Base-by-base conservation (phyloP, 345 rosid species). In the thale cress (Arabidopsis thaliana) region DNA sequence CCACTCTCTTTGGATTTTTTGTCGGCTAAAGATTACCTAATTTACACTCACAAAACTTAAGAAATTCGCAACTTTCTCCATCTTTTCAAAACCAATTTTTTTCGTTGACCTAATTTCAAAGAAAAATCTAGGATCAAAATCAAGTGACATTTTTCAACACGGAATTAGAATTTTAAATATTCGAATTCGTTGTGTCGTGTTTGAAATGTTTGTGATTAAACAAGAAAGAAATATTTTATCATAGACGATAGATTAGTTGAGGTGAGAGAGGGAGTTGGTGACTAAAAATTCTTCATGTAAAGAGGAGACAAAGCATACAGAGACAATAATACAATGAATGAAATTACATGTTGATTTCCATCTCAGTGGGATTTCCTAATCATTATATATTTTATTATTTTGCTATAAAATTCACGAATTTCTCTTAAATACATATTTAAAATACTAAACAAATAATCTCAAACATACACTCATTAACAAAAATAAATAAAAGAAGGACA, bases 231-330 rank as follows among this genome's bases (percentile, higher is more conserved):
- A 57, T 13, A 55, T 23, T 46, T 3, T 8, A 62, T 34, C 7
- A 4, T 5, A 8, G 12, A 61, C 7, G 28, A 59, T 78, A 36
- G 28, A 41, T 65, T 65, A 60, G 73, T 59, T 72, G 77, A 72
- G 44, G 38, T 41, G 67, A 76, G 64, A 76, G 64, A 60, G 53
- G 72, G 67, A 65, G 67, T 78, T 72, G 81, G 81, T 78, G 69
- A 24, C 72, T 59, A 51, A 24, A 58, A 64, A 65, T 77, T 71
- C 77, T 65, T 71, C 77, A 49, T 72, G 65, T 59, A 49, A 65
- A 72, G 25, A 66, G 4, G 49, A 66, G 73, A 78, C 77, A 78
- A 72, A 72, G 38, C 65, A 72, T 59, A 59, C 25, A 42, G 7
- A 72, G 81, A 78, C 81, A 78, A 65, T 0, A 16, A 16, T 16